A percentile compares a stretch with the other conserved stretches of the same genome.
Evolutionary conservation across 805 yeast genomes (phyloP).

Genomic region (Schwanniomyces vanrijiae): DNA sequence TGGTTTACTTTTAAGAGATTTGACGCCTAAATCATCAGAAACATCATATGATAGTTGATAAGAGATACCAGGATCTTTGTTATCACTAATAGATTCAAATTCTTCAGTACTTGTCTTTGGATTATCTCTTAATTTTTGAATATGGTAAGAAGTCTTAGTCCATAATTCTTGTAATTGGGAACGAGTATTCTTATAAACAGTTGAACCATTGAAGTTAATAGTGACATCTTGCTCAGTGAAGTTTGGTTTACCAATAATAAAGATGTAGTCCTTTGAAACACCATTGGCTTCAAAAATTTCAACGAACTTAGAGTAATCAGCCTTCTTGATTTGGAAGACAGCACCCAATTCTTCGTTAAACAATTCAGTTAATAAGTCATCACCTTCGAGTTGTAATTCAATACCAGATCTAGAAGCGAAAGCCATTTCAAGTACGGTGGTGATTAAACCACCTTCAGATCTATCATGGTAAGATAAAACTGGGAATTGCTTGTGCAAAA

Average conservation of each 20-base stretch:
- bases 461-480: constrained; percentile 93
- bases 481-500: constrained; percentile 63
- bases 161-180: constrained; percentile 76
- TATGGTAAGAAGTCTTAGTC: constrained; percentile 84
- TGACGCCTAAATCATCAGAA: constrained; percentile 44
- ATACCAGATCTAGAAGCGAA: constrained; percentile 92
- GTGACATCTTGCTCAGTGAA: constrained; percentile 49
- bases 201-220: constrained; percentile 46
- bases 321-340: constrained; percentile 77
- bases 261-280: constrained; percentile 51
- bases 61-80: constrained; percentile 85
- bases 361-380: constrained; percentile 53
- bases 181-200: constrained; percentile 56
- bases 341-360: constrained; percentile 96
- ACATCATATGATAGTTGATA: constrained; percentile 76
- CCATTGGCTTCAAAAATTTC: constrained; percentile 58
- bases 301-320: constrained; percentile 55
- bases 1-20: constrained; percentile 52
- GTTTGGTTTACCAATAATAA: constrained; percentile 69
- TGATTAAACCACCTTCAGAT: constrained; percentile 93
- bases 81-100: constrained; percentile 69
- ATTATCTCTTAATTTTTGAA: constrained; percentile 92
- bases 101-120: constrained; percentile 91
- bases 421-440: constrained; percentile 90
- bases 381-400: constrained; percentile 47